These are phyloP conservation scores for Epichloe coenophiala DNA, from an alignment of 2,329 filamentous ascomycete species.

Conservation along the genomic window DNA sequence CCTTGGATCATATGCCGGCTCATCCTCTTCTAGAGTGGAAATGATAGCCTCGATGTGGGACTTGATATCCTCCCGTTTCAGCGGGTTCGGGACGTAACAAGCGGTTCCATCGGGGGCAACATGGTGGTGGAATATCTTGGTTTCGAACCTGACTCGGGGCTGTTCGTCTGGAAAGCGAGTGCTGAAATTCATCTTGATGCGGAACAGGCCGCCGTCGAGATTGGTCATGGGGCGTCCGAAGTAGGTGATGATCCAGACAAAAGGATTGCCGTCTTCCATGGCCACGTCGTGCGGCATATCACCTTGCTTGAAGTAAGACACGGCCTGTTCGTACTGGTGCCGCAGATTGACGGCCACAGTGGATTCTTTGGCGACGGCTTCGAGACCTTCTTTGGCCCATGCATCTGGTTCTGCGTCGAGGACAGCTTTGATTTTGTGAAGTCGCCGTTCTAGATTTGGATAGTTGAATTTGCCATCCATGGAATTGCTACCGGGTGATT, in stretches of 20 bases:
- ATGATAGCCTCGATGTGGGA: slow-evolving; percentile 79
- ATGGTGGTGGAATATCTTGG: slow-evolving; percentile 74
- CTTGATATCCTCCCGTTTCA: slow-evolving; percentile 58
- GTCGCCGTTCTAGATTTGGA: slow-evolving; percentile 52
- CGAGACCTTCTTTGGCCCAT: slow-evolving; percentile 60
- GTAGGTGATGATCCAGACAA: slow-evolving; percentile 78
- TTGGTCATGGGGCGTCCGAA: slow-evolving; percentile 89
- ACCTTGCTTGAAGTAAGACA: slow-evolving; percentile 57
- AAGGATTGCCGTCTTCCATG: slow-evolving; percentile 64
- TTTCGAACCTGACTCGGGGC: slow-evolving; percentile 70
- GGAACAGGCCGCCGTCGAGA: slow-evolving; percentile 81
- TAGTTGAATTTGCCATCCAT: slow-evolving; percentile 89
- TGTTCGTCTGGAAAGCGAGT: slow-evolving; percentile 79
- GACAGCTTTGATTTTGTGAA: slow-evolving; percentile 53
- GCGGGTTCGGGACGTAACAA: slow-evolving; percentile 59
- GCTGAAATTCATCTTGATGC: slow-evolving; percentile 66
- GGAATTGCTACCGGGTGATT: slow-evolving; percentile 50
- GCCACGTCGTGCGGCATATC: slow-evolving; percentile 63
- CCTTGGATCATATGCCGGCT: slow-evolving; percentile 78
- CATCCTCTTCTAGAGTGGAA: slow-evolving; percentile 70
- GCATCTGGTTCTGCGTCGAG: slow-evolving; percentile 56
- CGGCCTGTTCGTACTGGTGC: slow-evolving; percentile 73
- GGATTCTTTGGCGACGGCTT: slow-evolving; percentile 49
- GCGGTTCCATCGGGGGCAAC: slow-evolving; percentile 68
- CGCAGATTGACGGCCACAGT: slow-evolving; percentile 71